Conservation (phyloP, 1,284 basidiomycete species). For the Volvariella volvacea region DNA sequence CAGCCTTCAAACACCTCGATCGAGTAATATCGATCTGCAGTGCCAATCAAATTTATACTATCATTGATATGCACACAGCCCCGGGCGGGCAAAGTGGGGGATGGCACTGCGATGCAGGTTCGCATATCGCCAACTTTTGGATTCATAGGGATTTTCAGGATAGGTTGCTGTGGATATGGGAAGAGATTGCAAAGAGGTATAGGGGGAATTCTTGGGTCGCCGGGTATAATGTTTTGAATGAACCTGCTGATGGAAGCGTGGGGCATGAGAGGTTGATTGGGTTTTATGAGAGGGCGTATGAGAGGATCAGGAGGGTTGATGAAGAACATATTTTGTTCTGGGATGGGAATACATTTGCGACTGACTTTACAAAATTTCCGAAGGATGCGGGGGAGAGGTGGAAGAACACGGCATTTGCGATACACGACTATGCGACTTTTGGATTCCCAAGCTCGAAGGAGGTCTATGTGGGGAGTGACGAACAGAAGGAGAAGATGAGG, state of each 20-base stretch:
- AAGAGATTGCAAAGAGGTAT: constrained; percentile 59
- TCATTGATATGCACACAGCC: constrained; percentile 52
- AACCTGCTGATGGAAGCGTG: constrained; percentile 59
- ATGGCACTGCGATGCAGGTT: constrained; percentile 32
- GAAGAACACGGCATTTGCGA: constrained; percentile 65
- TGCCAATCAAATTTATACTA: constrained; percentile 48
- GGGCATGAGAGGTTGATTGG: constrained; percentile 38
- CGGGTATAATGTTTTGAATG: constrained; percentile 72
- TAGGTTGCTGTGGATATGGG: constrained; percentile 64
- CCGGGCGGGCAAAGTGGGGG: constrained; percentile 46
- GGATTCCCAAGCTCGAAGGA: constrained; percentile 68
- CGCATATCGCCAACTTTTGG: constrained; percentile 47
- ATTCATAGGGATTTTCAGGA: constrained; percentile 75
- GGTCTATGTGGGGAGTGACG: constrained; percentile 43
- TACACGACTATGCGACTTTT: constrained; percentile 68
- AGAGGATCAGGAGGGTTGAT: constrained; percentile 64
- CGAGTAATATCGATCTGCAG: constrained; percentile 54
- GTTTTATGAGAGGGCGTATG: constrained; percentile 60
- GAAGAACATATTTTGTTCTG: constrained; percentile 58
- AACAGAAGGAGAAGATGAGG: constrained; percentile 45
- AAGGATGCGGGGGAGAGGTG: constrained; percentile 48
- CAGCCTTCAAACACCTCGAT: constrained; percentile 54
- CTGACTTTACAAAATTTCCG: constrained; percentile 65
- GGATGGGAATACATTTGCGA: constrained; percentile 71
- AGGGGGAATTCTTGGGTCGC: constrained; percentile 62